Percentiles rank a stretch among this genome's conserved stretches.
Conservation (phyloP, 2,329 filamentous ascomycete species). For the Magnaporthiopsis incrustans region DNA sequence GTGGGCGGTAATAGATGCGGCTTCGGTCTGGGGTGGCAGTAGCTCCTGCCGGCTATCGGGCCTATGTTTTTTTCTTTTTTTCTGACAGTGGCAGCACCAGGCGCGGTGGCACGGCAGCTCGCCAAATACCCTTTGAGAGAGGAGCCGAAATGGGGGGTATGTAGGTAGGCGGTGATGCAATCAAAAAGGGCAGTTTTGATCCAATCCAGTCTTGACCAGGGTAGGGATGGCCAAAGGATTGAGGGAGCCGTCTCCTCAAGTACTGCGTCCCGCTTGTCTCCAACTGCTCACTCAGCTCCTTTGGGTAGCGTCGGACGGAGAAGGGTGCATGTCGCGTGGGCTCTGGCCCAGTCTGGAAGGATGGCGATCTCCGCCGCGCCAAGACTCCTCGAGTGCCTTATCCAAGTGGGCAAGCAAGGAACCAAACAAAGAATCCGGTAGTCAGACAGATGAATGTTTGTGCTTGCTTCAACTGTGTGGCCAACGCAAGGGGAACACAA, state of each 20-base stretch:
- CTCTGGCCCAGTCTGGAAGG: background rate
- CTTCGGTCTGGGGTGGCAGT: background rate
- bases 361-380: background rate
- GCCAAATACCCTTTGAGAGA: background rate
- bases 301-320: background rate
- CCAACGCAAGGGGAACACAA: background rate
- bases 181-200: background rate
- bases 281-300: background rate
- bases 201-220: background rate
- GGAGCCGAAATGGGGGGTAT: background rate
- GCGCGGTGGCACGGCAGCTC: background rate
- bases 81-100: background rate
- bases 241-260: background rate
- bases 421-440: background rate
- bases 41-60: background rate
- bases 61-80: background rate
- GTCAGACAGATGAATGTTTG: background rate
- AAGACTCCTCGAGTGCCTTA: background rate
- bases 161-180: background rate
- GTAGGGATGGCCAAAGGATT: background rate
- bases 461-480: background rate
- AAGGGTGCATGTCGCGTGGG: background rate
- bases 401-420: background rate
- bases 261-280: background rate
- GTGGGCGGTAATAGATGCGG: background rate